A percentile compares a stretch with the other conserved stretches of the same genome.
phyloP scores from a whole-genome alignment of 2,329 filamentous ascomycete species.

The Xylaria sp. region DNA sequence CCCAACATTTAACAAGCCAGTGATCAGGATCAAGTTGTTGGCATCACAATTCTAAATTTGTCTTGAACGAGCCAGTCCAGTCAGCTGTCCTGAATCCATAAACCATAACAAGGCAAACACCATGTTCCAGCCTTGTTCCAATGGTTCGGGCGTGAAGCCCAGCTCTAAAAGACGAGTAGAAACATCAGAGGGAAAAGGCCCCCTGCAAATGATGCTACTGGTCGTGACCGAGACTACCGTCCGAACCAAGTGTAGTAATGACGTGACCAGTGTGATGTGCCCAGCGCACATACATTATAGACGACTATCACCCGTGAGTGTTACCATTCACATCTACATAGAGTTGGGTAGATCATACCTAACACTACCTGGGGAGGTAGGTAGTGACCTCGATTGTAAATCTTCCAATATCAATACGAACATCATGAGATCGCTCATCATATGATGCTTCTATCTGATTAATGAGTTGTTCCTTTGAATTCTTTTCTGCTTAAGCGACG shows the following conservation, averaged over 20 bases:
- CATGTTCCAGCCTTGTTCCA: constrained; percentile 17
- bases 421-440: constrained; percentile 27
- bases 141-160: not conserved
- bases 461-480: not conserved
- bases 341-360: not conserved
- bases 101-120: not conserved
- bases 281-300: too few species aligned
- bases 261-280: too few species aligned
- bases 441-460: constrained; percentile 7
- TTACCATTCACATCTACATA: not conserved
- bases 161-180: constrained; percentile 3
- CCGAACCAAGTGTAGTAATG: too few species aligned
- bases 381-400: not conserved
- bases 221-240: too few species aligned
- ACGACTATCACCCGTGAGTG: too few species aligned
- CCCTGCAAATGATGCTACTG: not conserved
- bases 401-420: not conserved
- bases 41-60: constrained; percentile 22
- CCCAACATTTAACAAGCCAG: not conserved
- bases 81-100: not conserved
- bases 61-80: constrained; percentile 6
- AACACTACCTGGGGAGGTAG: not conserved
- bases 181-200: not conserved
- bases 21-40: not conserved
- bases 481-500: constrained; percentile 6